These are phyloP conservation scores for Protomyces pachydermus DNA, from an alignment of 1,139 yeast genomes.

Conservation along the genomic window DNA sequence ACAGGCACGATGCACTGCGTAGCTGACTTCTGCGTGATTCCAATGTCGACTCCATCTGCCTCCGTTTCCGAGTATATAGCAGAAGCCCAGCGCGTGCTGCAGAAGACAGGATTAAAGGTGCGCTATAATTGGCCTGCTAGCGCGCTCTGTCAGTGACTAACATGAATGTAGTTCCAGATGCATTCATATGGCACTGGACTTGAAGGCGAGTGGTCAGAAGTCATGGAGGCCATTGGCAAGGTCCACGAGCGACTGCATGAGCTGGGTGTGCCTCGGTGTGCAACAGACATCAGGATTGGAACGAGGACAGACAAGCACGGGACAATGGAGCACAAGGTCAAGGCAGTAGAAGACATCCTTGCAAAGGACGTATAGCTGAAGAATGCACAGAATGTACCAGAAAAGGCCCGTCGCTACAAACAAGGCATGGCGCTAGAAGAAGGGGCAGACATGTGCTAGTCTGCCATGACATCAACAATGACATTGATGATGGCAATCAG, in stretches of 20 bases:
- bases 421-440: background rate
- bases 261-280: constrained; percentile 25
- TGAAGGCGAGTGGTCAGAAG: constrained; percentile 21
- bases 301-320: constrained; percentile 24
- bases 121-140: background rate
- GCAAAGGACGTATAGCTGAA: background rate
- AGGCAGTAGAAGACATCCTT: constrained; percentile 1
- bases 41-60: constrained; percentile 7
- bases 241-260: constrained; percentile 19
- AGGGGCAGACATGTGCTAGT: background rate
- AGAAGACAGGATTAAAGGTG: constrained; percentile 11
- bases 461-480: constrained; percentile 31
- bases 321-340: constrained; percentile 20
- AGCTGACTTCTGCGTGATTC: constrained; percentile 23
- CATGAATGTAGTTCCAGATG: background rate
- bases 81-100: constrained; percentile 18
- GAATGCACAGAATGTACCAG: background rate
- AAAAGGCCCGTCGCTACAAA: background rate
- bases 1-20: constrained; percentile 17
- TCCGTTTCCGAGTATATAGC: constrained; percentile 18
- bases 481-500: constrained; percentile 78
- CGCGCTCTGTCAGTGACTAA: background rate
- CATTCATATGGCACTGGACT: constrained; percentile 13
- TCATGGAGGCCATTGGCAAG: constrained; percentile 20
- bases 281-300: constrained; percentile 26